These are phyloP conservation scores for Dittrichia graveolens DNA, from an alignment of 129 eudicot genomes.

Conservation along the genomic window DNA sequence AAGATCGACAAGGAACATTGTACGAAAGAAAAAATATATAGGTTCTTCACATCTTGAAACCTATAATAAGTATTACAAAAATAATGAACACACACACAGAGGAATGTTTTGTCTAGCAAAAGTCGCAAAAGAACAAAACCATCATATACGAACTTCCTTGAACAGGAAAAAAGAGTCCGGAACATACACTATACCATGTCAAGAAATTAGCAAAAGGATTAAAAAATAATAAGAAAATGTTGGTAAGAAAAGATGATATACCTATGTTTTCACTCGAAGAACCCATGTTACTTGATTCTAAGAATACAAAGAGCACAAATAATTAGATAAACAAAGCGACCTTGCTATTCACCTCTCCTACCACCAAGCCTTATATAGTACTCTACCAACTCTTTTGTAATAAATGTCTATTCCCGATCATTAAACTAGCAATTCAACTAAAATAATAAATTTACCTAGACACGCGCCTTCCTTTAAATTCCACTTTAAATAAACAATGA, in stretches of 20 bases:
- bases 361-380: conserved; percentile 3
- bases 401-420: conserved; percentile 4
- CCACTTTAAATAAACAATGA: neutral
- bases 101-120: neutral
- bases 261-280: conserved; percentile 27
- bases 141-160: neutral
- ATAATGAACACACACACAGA: neutral
- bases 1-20: neutral
- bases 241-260: conserved; percentile 1
- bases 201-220: conserved; percentile 11
- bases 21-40: neutral
- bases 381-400: neutral
- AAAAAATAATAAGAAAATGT: neutral
- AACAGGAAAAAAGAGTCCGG: neutral
- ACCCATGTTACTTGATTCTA: conserved; percentile 25
- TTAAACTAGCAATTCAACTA: neutral
- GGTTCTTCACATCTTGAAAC: conserved; percentile 12
- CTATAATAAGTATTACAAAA: neutral
- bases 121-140: neutral
- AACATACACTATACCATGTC: conserved; percentile 10
- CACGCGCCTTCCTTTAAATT: neutral
- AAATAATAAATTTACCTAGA: neutral
- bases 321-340: neutral
- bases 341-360: conserved; percentile 11
- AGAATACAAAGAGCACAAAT: neutral